A percentile compares a stretch with the other conserved stretches of the same genome.
phyloP scores from a whole-genome alignment of 177 flowering plant species.

The Vitis hybrid region DNA sequence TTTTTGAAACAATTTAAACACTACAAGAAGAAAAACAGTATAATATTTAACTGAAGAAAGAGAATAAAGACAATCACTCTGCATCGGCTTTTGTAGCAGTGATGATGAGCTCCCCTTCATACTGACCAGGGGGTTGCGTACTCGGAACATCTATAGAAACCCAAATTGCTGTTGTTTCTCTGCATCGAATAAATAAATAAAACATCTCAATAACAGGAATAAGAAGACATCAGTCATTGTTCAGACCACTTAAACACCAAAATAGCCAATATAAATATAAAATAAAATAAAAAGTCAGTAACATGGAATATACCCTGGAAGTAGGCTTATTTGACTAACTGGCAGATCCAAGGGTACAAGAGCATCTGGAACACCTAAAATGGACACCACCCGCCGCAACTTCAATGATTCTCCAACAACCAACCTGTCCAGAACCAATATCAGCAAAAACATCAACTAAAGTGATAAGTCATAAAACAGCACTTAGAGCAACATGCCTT shows the following conservation, averaged over 20 bases:
- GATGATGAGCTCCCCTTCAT: slow-evolving; percentile 79
- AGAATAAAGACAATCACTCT: slow-evolving; percentile 56
- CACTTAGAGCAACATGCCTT: background rate
- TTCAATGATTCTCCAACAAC: slow-evolving; percentile 66
- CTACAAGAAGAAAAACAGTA: background rate
- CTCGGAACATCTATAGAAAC: slow-evolving; percentile 83
- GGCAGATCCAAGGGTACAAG: slow-evolving; percentile 93
- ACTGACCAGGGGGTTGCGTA: slow-evolving; percentile 84
- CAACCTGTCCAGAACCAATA: slow-evolving; percentile 52
- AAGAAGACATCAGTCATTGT: background rate
- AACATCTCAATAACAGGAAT: slow-evolving; percentile 2
- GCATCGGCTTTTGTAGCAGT: slow-evolving; percentile 71
- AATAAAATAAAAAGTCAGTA: slow-evolving; percentile 10
- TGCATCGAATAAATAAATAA: slow-evolving; percentile 33
- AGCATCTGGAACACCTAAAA: slow-evolving; percentile 98
- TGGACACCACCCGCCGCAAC: slow-evolving; percentile 77
- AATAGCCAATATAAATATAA: background rate
- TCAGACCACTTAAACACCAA: background rate
- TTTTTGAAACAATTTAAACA: background rate
- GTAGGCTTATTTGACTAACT: slow-evolving; percentile 55
- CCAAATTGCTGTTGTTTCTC: slow-evolving; percentile 89
- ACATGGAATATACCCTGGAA: slow-evolving; percentile 69
- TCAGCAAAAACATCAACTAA: slow-evolving; percentile 11
- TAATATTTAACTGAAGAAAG: slow-evolving; percentile 32
- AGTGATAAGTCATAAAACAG: background rate